Evolutionary conservation across 2,329 filamentous ascomycete genomes (phyloP).

Genomic region (Rhexocercosporidium sp.): DNA sequence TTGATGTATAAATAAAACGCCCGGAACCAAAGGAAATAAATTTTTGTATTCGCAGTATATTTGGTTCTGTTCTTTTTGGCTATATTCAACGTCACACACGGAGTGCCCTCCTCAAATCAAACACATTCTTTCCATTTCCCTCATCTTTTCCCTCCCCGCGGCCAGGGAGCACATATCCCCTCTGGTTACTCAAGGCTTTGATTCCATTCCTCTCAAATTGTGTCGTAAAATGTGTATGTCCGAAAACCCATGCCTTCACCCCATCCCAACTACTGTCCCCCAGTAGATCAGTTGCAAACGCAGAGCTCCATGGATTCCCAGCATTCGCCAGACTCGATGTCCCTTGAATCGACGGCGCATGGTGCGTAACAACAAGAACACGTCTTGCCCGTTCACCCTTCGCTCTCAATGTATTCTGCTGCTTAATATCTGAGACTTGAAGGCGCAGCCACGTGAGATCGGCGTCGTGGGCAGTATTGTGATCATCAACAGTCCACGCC

Average conservation of each 20-base stretch:
- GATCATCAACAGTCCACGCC: constrained; percentile 20
- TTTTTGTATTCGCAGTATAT: too few relatives aligned
- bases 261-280: constrained; percentile 20
- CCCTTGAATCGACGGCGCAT: constrained; percentile 49
- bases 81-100: too few relatives aligned
- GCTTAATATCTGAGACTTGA: constrained; percentile 42
- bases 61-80: too few relatives aligned
- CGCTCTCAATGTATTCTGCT: constrained; percentile 9
- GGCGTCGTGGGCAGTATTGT: constrained; percentile 13
- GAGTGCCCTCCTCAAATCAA: too few relatives aligned
- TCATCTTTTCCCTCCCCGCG: not conserved
- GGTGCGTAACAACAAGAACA: constrained; percentile 47
- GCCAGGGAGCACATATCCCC: constrained; percentile 47
- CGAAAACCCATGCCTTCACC: constrained; percentile 51
- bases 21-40: too few relatives aligned
- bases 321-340: constrained; percentile 53
- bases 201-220: constrained; percentile 44
- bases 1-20: constrained; percentile 58
- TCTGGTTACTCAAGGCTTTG: constrained; percentile 50
- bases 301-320: constrained; percentile 42
- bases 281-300: constrained; percentile 59
- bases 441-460: constrained; percentile 48
- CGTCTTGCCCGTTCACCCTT: constrained; percentile 41
- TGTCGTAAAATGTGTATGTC: constrained; percentile 51
- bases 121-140: too few relatives aligned